phyloP scores from a whole-genome alignment of 2,329 filamentous ascomycete species.

The Talaromyces sp. region DNA sequence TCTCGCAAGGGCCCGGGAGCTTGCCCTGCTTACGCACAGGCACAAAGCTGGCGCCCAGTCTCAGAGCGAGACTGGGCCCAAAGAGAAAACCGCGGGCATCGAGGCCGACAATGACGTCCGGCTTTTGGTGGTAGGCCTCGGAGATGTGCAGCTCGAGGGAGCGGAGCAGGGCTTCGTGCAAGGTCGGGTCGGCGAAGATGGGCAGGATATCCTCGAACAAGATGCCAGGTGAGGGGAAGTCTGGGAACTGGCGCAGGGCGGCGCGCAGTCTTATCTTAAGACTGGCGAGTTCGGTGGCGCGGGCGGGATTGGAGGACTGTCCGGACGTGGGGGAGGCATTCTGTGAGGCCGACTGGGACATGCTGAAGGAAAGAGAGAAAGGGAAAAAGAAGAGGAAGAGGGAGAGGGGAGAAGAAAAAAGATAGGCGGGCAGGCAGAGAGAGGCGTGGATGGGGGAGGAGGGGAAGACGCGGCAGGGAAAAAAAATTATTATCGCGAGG shows the following conservation, averaged over 20 bases:
- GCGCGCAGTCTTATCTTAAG: conserved; percentile 64
- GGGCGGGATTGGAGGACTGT: conserved; percentile 41
- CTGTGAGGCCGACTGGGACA: conserved; percentile 31
- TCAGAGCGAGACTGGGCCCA: conserved; percentile 79
- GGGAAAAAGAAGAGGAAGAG: conserved; percentile 12
- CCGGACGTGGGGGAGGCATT: conserved; percentile 36
- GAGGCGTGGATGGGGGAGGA: background rate
- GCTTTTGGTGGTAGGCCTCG: conserved; percentile 58
- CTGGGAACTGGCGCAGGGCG: conserved; percentile 76
- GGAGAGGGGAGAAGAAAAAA: background rate
- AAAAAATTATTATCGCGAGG: conserved; percentile 17
- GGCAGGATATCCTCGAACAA: conserved; percentile 98
- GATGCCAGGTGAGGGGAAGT: conserved; percentile 89
- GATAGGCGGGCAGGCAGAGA: background rate
- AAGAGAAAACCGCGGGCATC: conserved; percentile 96
- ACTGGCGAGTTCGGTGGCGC: conserved; percentile 52
- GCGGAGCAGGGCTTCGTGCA: conserved; percentile 72
- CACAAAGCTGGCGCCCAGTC: conserved; percentile 78
- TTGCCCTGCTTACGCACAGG: conserved; percentile 95
- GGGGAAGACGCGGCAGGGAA: conserved; percentile 24
- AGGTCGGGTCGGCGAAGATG: conserved; percentile 72
- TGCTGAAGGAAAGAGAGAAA: conserved; percentile 23
- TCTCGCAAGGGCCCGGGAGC: conserved; percentile 82
- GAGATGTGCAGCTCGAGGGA: conserved; percentile 80
- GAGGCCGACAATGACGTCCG: conserved; percentile 87